Percentiles rank a stretch among this genome's conserved stretches.
These are phyloP conservation scores for Penicillium sp. DNA, from an alignment of 2,329 filamentous ascomycete species.

Conservation along the genomic window DNA sequence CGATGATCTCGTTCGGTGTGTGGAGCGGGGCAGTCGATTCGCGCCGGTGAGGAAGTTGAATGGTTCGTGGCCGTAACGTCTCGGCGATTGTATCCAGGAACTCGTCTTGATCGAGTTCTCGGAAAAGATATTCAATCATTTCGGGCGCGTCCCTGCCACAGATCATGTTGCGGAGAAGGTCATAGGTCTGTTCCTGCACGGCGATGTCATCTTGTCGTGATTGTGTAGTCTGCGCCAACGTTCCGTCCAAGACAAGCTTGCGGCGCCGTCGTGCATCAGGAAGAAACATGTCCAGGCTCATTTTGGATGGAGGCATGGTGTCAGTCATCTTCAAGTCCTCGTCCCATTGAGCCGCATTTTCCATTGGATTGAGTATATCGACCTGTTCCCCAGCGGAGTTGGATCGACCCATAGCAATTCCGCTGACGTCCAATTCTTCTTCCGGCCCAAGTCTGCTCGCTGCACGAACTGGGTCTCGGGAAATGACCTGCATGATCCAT, in stretches of 20 bases:
- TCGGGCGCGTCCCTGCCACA: constrained; percentile 61
- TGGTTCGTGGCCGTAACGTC: constrained; percentile 64
- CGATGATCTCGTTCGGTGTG: constrained; percentile 65
- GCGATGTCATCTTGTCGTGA: constrained; percentile 75
- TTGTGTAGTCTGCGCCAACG: constrained; percentile 67
- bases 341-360: constrained; percentile 29
- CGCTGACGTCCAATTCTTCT: constrained; percentile 34
- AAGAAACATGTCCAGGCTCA: constrained; percentile 40
- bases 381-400: constrained; percentile 64
- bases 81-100: constrained; percentile 79
- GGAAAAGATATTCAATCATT: constrained; percentile 86
- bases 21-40: constrained; percentile 34
- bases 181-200: constrained; percentile 87
- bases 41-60: constrained; percentile 34
- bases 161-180: constrained; percentile 88
- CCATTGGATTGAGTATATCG: constrained; percentile 58
- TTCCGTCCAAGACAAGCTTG: constrained; percentile 58
- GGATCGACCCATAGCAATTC: constrained; percentile 55
- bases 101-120: constrained; percentile 70
- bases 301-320: constrained; percentile 43
- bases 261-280: constrained; percentile 42
- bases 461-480: constrained; percentile 50
- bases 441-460: constrained; percentile 31
- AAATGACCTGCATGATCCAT: constrained; percentile 80
- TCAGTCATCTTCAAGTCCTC: constrained; percentile 39